Base-by-base conservation (phyloP, 371 early-diverging fungal species). In the Gilbertella persicaria region DNA sequence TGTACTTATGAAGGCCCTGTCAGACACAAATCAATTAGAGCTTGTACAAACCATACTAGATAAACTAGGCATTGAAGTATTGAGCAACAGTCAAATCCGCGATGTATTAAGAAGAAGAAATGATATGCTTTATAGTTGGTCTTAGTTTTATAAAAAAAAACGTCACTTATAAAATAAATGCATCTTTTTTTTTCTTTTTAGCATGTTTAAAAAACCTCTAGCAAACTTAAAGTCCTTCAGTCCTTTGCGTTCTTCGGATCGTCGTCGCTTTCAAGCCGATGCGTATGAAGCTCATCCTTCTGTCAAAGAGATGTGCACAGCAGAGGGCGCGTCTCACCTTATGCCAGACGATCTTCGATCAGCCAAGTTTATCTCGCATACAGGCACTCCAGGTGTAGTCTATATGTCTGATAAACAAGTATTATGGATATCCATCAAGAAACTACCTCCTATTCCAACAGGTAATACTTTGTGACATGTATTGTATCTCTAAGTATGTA, bases 121-220 rank as follows among this genome's bases (percentile, higher is more conserved):
- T 21, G 72, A 72, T 48, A 64, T 66, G 60, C 41, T 69, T 30
- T 45, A 53, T 40, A 59, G 58, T 26, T 69, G 69, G 65, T 61
- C 53, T 16, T 69, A 53, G 64, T 40, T n/a, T n/a, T n/a, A n/a
- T n/a, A n/a, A 38, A 38, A 6, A 38, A 38, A 38, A 38, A 38
- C 14, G 16, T 5, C 17, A 23, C 13, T 25, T 13, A 43, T 10
- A 43, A 24, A 5, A 42, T 5, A 42, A 42, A 42, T 12, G 6
- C 2, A 43, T 24, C 16, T 43, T 24, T 44, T 24, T 38, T 38
- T 16, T 23, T 44, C 1, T n/a, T 26, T n/a, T 24, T 28, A 85
- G n/a, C n/a, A n/a, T 85, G 85, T 85, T 85, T 60, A 85, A 85
- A 53, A 83, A 82, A 39, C 83, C 82, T 6, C 45, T 80, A 19